Base-by-base conservation (phyloP, 169 alveolate species). In the Eimeria falciformis region DNA sequence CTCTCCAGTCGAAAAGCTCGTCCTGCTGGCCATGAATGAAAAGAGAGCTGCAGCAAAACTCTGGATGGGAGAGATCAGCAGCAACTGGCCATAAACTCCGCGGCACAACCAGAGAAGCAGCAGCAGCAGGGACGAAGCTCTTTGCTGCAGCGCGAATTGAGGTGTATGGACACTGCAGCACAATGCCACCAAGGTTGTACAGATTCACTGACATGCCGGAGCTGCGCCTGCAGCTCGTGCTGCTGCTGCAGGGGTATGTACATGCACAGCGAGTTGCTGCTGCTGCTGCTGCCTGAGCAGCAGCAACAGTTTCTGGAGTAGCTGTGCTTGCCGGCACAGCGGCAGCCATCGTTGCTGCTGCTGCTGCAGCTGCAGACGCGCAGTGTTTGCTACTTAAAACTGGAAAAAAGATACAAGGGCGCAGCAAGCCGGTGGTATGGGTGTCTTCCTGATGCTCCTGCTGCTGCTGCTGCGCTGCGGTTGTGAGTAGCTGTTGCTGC, bases 101-200 rank as follows among this genome's bases (percentile, higher is more conserved):
- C n/a, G 92, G 62, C 23, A 95, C 96, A 12, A 83, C 58, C n/a
- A 94, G 78, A 37, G 88, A 75, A 27, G 73, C 73, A 14, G 73
- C 73, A 14, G 73, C 73, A 7, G 73, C 73, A 6, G 95, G 95
- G 43, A 94, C 95, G 33, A 93, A 90, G 46, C 93, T 86, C 58
- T 85, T 89, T 25, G 96, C 96, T 66, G 96, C 96, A 55, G 91
- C 96, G 75, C 92, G 85, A 11, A 94, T 94, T 25, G 96, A 93
- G 53, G 94, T 73, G 71, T 84, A 94, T 40, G 96, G 96, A 93
- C 96, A 93, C 95, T 94, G 96, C 45, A 94, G 56, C 56, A 94
- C 89, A 23, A 94, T 46, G 55, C 95, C 95, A 6, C 95, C 95
- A 21, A 90, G 75, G n/a, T 62, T 62, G 73, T 62, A 62, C 37